Conservation (phyloP, 2,329 filamentous ascomycete genomes). For the Trichophaea hybrida region DNA sequence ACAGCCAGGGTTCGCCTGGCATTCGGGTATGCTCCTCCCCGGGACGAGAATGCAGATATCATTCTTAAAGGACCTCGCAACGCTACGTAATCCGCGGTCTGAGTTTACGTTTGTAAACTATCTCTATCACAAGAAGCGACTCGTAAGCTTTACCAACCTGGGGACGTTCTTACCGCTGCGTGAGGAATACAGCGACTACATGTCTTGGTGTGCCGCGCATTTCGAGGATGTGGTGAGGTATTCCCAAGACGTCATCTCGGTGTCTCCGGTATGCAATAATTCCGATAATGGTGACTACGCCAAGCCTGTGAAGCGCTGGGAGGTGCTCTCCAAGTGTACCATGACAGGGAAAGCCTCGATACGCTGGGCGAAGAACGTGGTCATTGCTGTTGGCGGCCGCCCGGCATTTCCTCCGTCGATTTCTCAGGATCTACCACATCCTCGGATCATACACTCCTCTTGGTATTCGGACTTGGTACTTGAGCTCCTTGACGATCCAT, state of each 20-base stretch:
- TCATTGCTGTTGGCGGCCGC: conserved; percentile 52
- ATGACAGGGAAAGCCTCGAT: conserved; percentile 32
- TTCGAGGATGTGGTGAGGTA: conserved; percentile 65
- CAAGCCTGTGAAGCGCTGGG: conserved; percentile 26
- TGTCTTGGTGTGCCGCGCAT: conserved; percentile 75
- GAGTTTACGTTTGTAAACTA: conserved; percentile 96
- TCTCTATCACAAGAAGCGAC: conserved; percentile 62
- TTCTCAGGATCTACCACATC: conserved; percentile 38
- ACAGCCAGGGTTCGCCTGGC: conserved; percentile 74
- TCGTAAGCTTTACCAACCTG: conserved; percentile 83
- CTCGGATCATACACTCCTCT: conserved; percentile 63
- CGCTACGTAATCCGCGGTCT: conserved; percentile 70
- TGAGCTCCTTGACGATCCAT: conserved; percentile 31
- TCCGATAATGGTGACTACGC: conserved; percentile 23
- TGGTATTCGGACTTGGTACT: conserved; percentile 49
- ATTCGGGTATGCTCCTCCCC: conserved; percentile 85
- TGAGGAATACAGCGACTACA: conserved; percentile 87
- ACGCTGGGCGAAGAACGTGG: conserved; percentile 38
- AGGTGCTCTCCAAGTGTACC: conserved; percentile 26
- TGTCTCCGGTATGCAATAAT: conserved; percentile 41
- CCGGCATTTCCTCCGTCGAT: conserved; percentile 51
- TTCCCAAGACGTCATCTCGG: conserved; percentile 57
- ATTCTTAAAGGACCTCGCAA: conserved; percentile 91
- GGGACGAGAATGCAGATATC: conserved; percentile 96
- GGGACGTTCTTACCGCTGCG: conserved; percentile 75